Conservation (phyloP, 2,329 filamentous ascomycete species). For the Ophiosphaerella herpotricha region DNA sequence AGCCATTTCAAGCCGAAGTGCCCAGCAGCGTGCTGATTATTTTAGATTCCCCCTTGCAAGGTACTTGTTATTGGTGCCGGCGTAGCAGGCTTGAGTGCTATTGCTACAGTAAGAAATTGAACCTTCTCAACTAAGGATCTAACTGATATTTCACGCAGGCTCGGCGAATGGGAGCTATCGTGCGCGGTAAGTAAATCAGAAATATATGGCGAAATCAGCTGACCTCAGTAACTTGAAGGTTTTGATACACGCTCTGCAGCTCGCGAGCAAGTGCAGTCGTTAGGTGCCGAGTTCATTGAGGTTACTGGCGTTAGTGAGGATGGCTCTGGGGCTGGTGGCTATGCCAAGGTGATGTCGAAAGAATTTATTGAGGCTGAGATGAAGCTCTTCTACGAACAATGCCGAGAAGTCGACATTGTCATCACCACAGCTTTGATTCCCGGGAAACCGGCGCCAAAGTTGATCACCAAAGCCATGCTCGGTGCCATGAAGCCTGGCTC, state of each 20-base stretch:
- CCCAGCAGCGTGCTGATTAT: neutral
- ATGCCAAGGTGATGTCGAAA: constrained; percentile 92
- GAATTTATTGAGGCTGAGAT: constrained; percentile 92
- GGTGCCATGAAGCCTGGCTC: constrained; percentile 88
- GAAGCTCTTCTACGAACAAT: constrained; percentile 88
- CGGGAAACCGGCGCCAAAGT: constrained; percentile 77
- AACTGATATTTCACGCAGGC: constrained; percentile 52
- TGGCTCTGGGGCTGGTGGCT: constrained; percentile 81
- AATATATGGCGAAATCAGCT: neutral
- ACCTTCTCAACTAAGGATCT: neutral
- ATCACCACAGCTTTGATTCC: constrained; percentile 93
- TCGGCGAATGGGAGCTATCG: constrained; percentile 83
- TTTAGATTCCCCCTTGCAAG: constrained; percentile 83
- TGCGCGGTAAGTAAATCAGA: constrained; percentile 53
- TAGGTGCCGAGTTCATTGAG: constrained; percentile 88
- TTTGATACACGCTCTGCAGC: constrained; percentile 91
- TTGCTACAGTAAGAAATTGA: constrained; percentile 65
- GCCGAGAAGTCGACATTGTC: constrained; percentile 86
- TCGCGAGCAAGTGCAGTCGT: constrained; percentile 85
- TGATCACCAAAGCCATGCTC: constrained; percentile 81
- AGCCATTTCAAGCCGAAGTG: neutral
- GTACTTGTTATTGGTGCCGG: constrained; percentile 89
- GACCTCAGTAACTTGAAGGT: constrained; percentile 49
- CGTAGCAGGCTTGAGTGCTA: constrained; percentile 85
- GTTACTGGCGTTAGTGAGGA: constrained; percentile 79